These are phyloP conservation scores for Tephrocybe sp. DNA, from an alignment of 768 basidiomycete species.

Conservation along the genomic window DNA sequence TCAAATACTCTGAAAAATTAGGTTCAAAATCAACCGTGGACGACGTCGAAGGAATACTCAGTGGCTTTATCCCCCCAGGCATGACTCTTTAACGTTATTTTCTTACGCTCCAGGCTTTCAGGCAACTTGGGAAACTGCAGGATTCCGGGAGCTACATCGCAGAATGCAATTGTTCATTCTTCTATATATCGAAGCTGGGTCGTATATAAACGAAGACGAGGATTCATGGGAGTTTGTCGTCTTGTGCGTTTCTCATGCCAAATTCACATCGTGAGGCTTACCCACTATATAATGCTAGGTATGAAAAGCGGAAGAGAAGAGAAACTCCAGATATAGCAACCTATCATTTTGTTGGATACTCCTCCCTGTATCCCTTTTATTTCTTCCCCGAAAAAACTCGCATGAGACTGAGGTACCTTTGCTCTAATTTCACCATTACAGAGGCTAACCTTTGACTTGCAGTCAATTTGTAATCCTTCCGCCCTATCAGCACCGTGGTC, in stretches of 20 bases:
- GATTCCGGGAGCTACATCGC: slow-evolving; percentile 88
- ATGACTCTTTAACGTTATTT: slow-evolving; percentile 17
- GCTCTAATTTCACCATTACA: background rate
- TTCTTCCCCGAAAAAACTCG: slow-evolving; percentile 90
- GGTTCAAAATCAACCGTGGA: slow-evolving; percentile 69
- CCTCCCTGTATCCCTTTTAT: slow-evolving; percentile 93
- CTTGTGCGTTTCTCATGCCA: slow-evolving; percentile 65
- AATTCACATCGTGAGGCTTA: too few species aligned
- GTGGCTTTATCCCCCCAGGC: slow-evolving; percentile 77
- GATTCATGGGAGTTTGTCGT: slow-evolving; percentile 91
- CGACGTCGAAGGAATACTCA: slow-evolving; percentile 78
- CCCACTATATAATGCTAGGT: too few species aligned
- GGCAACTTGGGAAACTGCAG: slow-evolving; percentile 82
- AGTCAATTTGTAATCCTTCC: slow-evolving; percentile 95
- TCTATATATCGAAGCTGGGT: slow-evolving; percentile 93
- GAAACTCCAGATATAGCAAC: slow-evolving; percentile 45
- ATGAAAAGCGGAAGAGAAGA: slow-evolving; percentile 75
- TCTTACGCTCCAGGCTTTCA: too few species aligned
- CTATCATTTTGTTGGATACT: slow-evolving; percentile 95
- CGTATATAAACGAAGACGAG: slow-evolving; percentile 92
- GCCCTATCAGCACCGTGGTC: slow-evolving; percentile 85
- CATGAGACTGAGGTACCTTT: slow-evolving; percentile 73
- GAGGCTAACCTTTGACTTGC: slow-evolving; percentile 10
- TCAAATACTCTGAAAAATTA: slow-evolving; percentile 68
- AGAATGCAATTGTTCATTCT: slow-evolving; percentile 93